Evolutionary conservation across 2,329 filamentous ascomycete species (phyloP).

Genomic region (Dothistroma pini): DNA sequence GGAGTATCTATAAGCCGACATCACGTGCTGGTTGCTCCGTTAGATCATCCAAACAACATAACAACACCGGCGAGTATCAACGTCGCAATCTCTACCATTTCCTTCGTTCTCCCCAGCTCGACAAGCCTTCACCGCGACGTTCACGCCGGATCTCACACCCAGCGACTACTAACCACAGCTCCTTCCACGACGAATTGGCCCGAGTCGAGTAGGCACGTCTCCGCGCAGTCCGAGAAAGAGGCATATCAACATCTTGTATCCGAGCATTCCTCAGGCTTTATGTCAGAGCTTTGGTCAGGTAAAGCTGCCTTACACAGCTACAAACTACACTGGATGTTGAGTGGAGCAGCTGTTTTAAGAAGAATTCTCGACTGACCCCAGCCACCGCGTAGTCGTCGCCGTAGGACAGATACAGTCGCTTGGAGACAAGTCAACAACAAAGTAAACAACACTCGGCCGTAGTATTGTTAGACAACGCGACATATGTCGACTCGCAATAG

Average conservation of each 20-base stretch:
- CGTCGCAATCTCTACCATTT: not conserved
- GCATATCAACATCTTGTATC: not conserved
- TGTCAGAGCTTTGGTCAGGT: constrained; percentile 6
- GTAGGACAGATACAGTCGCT: constrained; percentile 11
- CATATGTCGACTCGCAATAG: constrained; percentile 30
- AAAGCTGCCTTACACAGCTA: not conserved
- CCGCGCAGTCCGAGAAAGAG: constrained; percentile 6
- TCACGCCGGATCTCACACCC: not conserved
- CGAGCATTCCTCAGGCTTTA: constrained; percentile 11
- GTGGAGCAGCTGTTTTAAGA: not conserved
- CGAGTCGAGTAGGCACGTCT: not conserved
- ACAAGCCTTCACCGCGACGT: not conserved
- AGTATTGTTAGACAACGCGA: constrained; percentile 8
- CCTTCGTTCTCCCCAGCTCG: not conserved
- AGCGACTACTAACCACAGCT: not conserved
- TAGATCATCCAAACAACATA: not conserved
- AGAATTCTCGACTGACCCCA: constrained; percentile 3
- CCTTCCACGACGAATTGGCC: not conserved
- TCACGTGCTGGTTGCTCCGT: not conserved
- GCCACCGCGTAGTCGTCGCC: constrained; percentile 4
- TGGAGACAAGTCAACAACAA: constrained; percentile 6
- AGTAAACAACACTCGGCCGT: constrained; percentile 15
- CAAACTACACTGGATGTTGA: not conserved
- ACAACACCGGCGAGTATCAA: not conserved
- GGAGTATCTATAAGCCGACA: not conserved